Base-by-base conservation (phyloP, 768 basidiomycete genomes). In the Sistotremastrum niveocremeum region DNA sequence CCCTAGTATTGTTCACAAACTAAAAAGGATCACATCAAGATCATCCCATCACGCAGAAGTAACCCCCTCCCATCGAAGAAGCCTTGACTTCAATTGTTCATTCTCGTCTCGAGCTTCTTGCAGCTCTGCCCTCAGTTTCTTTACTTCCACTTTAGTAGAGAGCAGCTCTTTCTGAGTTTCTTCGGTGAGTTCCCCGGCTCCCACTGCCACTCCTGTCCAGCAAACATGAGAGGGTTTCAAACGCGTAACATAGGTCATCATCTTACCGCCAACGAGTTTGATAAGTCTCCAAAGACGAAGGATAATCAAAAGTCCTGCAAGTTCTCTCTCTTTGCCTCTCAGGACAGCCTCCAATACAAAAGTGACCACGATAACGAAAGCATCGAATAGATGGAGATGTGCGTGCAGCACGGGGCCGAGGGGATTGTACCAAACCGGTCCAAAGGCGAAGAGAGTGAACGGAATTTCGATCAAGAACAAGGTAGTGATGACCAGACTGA, bases 391-490 rank as follows among this genome's bases (percentile, higher is more conserved):
- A 58, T 89, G 86, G n/a, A 89, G 60, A 2, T 60, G 53, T 7
- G 81, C 70, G 51, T 82, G 78, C 33, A 32, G 42, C 3, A 73
- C 59, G 5, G 56, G 59, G n/a, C 66, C 70, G 49, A 74, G 68
- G 3, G 87, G 86, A 52, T 77, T 68, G 57, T 80, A 83, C 56
- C 66, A 79, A 34, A 60, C 55, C n/a, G 57, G 39, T 5, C 86
- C 84, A 32, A 84, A 70, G 0, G 80, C 73, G 74, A 76, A 85
- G 8, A 83, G 47, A 2, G 74, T 64, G 40, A 84, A 48, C 2
- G 85, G 81, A 44, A 89, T 82, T 75, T 89, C 87, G 49, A 79
- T 30, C 33, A 89, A 58, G 71, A 89, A 88, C 57, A 84, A 56
- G 4, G 73, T 71, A 47, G 79, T 84, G 43, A 89, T 87, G 40